phyloP scores from a whole-genome alignment of 768 basidiomycete species.

The Austroboletus festivus region DNA sequence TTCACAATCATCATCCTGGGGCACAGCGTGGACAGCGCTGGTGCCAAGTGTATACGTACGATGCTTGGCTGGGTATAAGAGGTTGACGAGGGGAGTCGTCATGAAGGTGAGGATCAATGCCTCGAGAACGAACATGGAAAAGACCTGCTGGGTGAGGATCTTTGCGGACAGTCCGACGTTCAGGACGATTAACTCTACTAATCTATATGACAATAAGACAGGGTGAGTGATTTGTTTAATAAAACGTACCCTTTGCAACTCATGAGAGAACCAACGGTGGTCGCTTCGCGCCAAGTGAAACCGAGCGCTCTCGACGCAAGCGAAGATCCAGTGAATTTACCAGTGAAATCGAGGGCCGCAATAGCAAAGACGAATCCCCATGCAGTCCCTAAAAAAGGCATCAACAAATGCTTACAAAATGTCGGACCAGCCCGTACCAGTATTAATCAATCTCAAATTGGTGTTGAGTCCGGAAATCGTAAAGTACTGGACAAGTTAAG shows the following conservation, averaged over 20 bases:
- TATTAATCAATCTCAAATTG: slow-evolving; percentile 78
- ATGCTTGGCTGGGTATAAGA: slow-evolving; percentile 62
- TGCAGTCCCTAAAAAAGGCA: slow-evolving; percentile 50
- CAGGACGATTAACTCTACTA: slow-evolving; percentile 93
- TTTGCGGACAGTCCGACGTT: slow-evolving; percentile 85
- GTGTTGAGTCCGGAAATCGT: slow-evolving; percentile 92
- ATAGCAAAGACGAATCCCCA: slow-evolving; percentile 90
- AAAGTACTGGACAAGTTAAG: slow-evolving; percentile 65
- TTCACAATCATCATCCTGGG: background rate
- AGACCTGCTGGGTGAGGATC: slow-evolving; percentile 75
- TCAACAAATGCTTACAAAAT: background rate
- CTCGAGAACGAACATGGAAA: slow-evolving; percentile 94
- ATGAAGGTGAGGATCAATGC: slow-evolving; percentile 81
- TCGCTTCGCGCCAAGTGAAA: slow-evolving; percentile 78
- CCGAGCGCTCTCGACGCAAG: slow-evolving; percentile 64
- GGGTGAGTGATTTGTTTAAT: background rate
- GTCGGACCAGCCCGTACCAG: slow-evolving; percentile 41
- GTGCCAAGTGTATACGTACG: slow-evolving; percentile 45
- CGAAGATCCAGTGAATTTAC: slow-evolving; percentile 86
- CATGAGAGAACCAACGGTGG: slow-evolving; percentile 90
- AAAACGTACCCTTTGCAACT: slow-evolving; percentile 83
- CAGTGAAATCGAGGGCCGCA: slow-evolving; percentile 71
- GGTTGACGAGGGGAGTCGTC: slow-evolving; percentile 75
- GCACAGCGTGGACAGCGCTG: background rate
- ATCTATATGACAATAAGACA: slow-evolving; percentile 36